phyloP scores from a whole-genome alignment of 768 basidiomycete species.

The Boletus fagicola region DNA sequence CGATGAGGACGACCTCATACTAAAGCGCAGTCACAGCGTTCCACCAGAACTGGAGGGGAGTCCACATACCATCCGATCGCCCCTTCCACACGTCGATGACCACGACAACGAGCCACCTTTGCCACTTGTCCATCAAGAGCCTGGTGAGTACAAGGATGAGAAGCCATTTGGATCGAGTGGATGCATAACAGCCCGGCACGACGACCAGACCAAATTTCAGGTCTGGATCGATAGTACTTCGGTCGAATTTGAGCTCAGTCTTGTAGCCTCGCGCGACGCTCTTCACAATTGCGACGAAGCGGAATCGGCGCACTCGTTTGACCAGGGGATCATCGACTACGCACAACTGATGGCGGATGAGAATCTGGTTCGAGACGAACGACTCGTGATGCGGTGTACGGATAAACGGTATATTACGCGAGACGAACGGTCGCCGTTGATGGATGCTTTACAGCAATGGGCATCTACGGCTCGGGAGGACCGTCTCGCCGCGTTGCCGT shows the following conservation, averaged over 20 bases:
- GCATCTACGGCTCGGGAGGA: constrained; percentile 35
- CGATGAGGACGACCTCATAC: constrained; percentile 23
- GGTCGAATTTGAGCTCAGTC: constrained; percentile 72
- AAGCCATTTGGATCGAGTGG: constrained; percentile 50
- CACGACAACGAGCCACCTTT: constrained; percentile 22
- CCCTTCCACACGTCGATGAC: constrained; percentile 22
- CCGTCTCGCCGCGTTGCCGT: constrained; percentile 15
- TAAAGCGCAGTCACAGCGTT: constrained; percentile 54
- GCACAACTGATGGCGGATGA: constrained; percentile 64
- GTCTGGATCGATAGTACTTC: constrained; percentile 59
- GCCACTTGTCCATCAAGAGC: constrained; percentile 1
- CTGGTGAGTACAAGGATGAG: constrained; percentile 2
- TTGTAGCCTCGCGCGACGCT: constrained; percentile 41
- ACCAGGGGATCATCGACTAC: constrained; percentile 62
- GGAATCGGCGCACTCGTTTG: constrained; percentile 56
- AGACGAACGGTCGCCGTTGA: constrained; percentile 67
- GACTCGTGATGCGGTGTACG: constrained; percentile 74
- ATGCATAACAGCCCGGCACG: constrained; percentile 52
- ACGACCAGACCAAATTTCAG: constrained; percentile 62
- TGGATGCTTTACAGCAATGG: constrained; percentile 70
- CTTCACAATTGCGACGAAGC: constrained; percentile 45
- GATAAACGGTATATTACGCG: constrained; percentile 77
- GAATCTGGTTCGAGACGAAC: constrained; percentile 54
- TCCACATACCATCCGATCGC: constrained; percentile 29
- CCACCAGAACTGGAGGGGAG: constrained; percentile 52